phyloP scores from a whole-genome alignment of 1,139 yeast species.

The Magnusiomyces sp. region DNA sequence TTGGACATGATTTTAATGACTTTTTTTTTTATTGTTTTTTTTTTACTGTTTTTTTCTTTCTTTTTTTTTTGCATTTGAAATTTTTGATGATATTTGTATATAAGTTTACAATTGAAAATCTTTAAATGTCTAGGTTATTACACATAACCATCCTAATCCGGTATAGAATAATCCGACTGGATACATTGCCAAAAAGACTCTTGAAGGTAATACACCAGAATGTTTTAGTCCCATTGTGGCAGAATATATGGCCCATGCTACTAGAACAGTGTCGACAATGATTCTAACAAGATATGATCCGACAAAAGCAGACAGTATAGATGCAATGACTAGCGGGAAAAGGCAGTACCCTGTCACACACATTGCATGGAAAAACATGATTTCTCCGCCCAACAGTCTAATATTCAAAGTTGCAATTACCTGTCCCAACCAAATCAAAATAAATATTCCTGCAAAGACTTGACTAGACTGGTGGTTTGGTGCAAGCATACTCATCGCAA shows the following conservation, averaged over 20 bases:
- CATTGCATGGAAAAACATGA: constrained; percentile 68
- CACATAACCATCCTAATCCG: constrained; percentile 69
- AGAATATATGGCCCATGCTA: constrained; percentile 69
- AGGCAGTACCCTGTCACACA: constrained; percentile 76
- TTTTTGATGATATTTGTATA: neutral
- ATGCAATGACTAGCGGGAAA: constrained; percentile 67
- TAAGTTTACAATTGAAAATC: neutral
- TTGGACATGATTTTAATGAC: constrained; percentile 18
- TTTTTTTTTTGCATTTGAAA: neutral
- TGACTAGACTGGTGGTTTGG: constrained; percentile 35
- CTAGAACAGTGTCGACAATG: constrained; percentile 43
- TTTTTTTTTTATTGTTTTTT: neutral
- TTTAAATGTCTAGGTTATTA: constrained; percentile 42
- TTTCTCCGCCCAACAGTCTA: constrained; percentile 66
- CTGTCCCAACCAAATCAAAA: constrained; percentile 49
- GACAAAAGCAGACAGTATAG: constrained; percentile 50
- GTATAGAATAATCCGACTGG: constrained; percentile 74
- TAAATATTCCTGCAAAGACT: constrained; percentile 58
- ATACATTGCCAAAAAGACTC: constrained; percentile 65
- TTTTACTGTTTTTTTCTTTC: neutral
- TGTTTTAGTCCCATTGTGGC: constrained; percentile 56
- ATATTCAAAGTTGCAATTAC: constrained; percentile 54
- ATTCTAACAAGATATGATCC: constrained; percentile 49
- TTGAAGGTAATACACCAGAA: constrained; percentile 60
- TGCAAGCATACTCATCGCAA: constrained; percentile 39